Conservation (phyloP, 2,329 filamentous ascomycete genomes). For the Sporothrix luriei region DNA sequence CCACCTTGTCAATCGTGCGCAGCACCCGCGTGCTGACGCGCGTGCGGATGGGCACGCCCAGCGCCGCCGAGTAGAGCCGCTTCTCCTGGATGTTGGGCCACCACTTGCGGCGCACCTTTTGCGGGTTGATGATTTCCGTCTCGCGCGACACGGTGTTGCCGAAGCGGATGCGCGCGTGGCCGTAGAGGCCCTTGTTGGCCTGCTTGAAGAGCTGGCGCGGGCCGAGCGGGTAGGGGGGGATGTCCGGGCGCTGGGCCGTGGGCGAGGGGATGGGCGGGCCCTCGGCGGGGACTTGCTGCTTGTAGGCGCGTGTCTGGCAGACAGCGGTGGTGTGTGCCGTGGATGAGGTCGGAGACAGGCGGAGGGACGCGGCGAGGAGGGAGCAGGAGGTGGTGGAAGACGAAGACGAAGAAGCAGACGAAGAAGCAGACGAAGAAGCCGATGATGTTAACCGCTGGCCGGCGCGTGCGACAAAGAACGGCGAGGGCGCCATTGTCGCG, state of each 20-base stretch:
- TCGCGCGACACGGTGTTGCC: conserved; percentile 74
- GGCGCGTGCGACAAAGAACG: conserved; percentile 23
- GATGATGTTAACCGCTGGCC: conserved; percentile 19
- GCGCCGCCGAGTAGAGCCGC: conserved; percentile 64
- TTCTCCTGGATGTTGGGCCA: conserved; percentile 72
- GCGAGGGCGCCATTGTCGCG: conserved; percentile 23
- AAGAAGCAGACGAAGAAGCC: conserved; percentile 38
- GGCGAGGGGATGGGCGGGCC: conserved; percentile 50
- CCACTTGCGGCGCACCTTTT: conserved; percentile 72
- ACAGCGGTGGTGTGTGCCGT: conserved; percentile 45
- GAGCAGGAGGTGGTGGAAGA: neutral
- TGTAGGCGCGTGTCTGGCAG: conserved; percentile 37
- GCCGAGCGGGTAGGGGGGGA: conserved; percentile 73
- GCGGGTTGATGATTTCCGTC: conserved; percentile 54
- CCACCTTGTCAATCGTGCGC: conserved; percentile 77
- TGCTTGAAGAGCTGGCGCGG: conserved; percentile 74
- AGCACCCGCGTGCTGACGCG: conserved; percentile 70
- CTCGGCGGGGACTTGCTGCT: conserved; percentile 37
- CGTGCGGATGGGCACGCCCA: conserved; percentile 66
- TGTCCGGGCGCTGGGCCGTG: conserved; percentile 46
- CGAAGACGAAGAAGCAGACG: conserved; percentile 34
- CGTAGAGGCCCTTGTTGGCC: conserved; percentile 74
- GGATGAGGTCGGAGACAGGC: neutral
- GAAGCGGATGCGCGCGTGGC: conserved; percentile 69
- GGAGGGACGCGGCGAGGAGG: conserved; percentile 3